Base-by-base conservation (phyloP, 1,139 yeast species). In the Scheffersomyces segobiensis region DNA sequence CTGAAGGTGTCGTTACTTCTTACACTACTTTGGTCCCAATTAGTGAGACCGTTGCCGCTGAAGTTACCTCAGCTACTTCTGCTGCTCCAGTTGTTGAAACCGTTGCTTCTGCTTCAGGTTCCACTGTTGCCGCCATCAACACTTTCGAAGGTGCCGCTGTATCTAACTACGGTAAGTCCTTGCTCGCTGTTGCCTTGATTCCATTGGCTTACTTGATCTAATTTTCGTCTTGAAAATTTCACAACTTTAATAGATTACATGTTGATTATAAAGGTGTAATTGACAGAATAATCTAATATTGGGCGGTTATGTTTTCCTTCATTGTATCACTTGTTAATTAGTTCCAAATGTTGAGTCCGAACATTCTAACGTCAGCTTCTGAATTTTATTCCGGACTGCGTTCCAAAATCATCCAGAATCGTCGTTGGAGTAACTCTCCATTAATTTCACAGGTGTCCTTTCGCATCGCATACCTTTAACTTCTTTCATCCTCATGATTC, bases 141-240 rank as follows among this genome's bases (percentile, higher is more conserved):
- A 32, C 58, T 42, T 50, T 17, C 42, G 10, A 20, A 42, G 26
- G 50, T 48, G 50, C 50, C 8, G 50, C 26, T 48, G 67, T 63
- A 55, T 71, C 67, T 53, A 59, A 54, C 52, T 61, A 59, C 62
- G 67, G 68, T 46, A 60, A 61, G 47, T 66, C 72, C 14, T 56
- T 62, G 58, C 55, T 60, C 47, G 72, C 71, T 26, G 52, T 65
- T 59, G 62, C 63, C 51, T 65, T 68, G 62, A 57, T 70, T 54
- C 71, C 73, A 54, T 65, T 69, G 61, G 72, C 71, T 53, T 67
- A 68, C 68, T 64, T 70, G 66, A 59, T 70, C 63, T 70, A 66
- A 66, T 32, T 32, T 32, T 32, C 42, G 42, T 12, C 4, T 14
- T 32, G 42, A 32, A 32, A 32, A 32, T 12, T 12, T 10, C 12